Percentiles rank a stretch among this genome's conserved stretches.
Conservation (phyloP, 345 rosid species). For the Euclidium syriacum region DNA sequence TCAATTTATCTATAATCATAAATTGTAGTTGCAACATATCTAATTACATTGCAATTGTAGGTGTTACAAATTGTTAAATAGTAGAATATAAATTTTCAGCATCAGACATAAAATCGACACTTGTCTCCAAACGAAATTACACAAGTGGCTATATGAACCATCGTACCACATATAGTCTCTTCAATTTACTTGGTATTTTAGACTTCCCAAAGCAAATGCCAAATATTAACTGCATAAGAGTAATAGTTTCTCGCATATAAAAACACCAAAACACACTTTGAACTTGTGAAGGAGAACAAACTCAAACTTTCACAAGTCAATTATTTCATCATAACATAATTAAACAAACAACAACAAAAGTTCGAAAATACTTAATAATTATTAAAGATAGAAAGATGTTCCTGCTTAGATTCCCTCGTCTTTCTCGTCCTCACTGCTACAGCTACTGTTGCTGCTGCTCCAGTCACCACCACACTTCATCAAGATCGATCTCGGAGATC, state of each 20-base stretch:
- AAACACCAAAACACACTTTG: neutral
- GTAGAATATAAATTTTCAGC: too few relatives aligned
- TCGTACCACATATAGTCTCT: too few relatives aligned
- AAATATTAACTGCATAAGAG: too few relatives aligned
- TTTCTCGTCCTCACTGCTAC: constrained; percentile 37
- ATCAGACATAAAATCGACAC: too few relatives aligned
- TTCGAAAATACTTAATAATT: constrained; percentile 1
- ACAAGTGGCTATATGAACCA: too few relatives aligned
- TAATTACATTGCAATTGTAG: too few relatives aligned
- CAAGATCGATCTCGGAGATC: constrained; percentile 32
- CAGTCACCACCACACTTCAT: constrained; percentile 36
- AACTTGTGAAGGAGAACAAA: constrained; percentile 12
- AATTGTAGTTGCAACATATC: too few relatives aligned
- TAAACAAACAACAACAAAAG: neutral
- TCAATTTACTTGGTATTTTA: too few relatives aligned
- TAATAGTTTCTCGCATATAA: neutral
- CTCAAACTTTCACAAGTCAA: constrained; percentile 16
- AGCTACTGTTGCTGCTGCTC: constrained; percentile 31
- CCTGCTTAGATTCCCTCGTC: constrained; percentile 35
- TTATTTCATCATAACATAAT: constrained; percentile 10
- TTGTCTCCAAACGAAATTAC: too few relatives aligned
- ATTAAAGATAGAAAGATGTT: neutral
- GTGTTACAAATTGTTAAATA: too few relatives aligned
- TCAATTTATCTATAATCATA: too few relatives aligned
- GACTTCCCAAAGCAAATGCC: too few relatives aligned